A percentile compares a stretch with the other conserved stretches of the same genome.
Evolutionary conservation across 768 basidiomycete species (phyloP).

Genomic region (Tulasnella sp.): DNA sequence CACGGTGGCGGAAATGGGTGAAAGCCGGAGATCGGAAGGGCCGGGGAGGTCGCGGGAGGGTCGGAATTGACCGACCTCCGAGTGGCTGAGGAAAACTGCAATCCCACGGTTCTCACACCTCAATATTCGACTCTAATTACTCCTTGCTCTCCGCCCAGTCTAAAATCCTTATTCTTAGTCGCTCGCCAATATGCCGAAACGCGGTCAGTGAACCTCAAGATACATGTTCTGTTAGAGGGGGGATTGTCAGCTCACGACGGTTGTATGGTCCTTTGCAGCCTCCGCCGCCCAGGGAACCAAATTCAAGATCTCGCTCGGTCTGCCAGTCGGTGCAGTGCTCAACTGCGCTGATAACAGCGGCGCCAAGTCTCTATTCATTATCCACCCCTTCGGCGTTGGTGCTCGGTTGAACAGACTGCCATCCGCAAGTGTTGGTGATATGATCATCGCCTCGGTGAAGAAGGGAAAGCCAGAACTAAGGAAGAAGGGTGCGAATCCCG

Average conservation of each 20-base stretch:
- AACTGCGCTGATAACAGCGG: conserved; percentile 99
- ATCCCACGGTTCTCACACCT: conserved; percentile 16
- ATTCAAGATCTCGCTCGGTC: conserved; percentile 91
- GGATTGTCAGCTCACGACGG: neutral
- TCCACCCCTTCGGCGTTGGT: conserved; percentile 94
- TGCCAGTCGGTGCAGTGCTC: conserved; percentile 89
- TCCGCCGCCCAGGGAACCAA: conserved; percentile 63
- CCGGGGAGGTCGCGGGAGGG: neutral
- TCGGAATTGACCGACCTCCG: neutral
- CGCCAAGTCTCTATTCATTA: conserved; percentile 91
- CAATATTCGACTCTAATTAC: conserved; percentile 9
- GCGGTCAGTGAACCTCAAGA: conserved; percentile 29
- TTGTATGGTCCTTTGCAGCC: conserved; percentile 9
- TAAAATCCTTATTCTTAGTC: conserved; percentile 26
- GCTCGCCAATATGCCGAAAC: conserved; percentile 33
- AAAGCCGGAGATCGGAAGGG: neutral
- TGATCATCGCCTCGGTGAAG: conserved; percentile 97
- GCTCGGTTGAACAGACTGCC: conserved; percentile 96
- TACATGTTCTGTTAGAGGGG: neutral
- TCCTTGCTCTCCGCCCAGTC: neutral
- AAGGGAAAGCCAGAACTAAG: conserved; percentile 99
- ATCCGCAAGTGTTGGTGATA: conserved; percentile 91
- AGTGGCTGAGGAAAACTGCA: conserved; percentile 18
- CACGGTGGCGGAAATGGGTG: neutral
- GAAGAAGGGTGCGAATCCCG: conserved; percentile 82